Percentiles rank a stretch among this genome's conserved stretches.
phyloP scores from a whole-genome alignment of 495 filamentous ascomycete genomes.

The Xylaria acuta region DNA sequence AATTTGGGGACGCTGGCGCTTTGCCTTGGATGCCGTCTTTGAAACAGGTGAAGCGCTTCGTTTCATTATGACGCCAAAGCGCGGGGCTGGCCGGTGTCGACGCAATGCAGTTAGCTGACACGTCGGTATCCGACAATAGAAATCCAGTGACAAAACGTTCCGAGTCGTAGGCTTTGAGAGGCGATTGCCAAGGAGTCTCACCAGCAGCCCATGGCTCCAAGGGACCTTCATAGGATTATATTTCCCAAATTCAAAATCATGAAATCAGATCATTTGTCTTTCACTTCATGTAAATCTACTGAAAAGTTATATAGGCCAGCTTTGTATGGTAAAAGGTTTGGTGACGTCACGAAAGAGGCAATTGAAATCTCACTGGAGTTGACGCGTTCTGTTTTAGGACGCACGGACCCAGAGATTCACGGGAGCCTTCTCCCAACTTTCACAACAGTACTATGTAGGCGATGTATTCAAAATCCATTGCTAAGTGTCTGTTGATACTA shows the following conservation, averaged over 20 bases:
- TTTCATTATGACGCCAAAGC: conserved; percentile 33
- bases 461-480: background rate
- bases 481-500: background rate
- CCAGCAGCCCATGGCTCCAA: background rate
- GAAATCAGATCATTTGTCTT: background rate
- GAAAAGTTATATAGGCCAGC: background rate
- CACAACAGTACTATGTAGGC: background rate
- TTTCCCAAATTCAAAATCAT: background rate
- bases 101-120: background rate
- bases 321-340: background rate
- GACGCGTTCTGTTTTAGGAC: background rate
- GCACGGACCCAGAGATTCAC: background rate
- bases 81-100: background rate
- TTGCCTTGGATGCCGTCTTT: conserved; percentile 30
- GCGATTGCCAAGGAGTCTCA: conserved; percentile 5
- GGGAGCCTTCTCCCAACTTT: background rate
- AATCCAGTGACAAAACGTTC: background rate
- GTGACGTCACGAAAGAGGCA: conserved; percentile 5
- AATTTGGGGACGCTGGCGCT: conserved; percentile 33
- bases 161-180: background rate
- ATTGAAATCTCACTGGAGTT: conserved; percentile 2
- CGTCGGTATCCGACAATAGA: background rate
- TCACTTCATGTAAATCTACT: background rate
- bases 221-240: background rate
- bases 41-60: conserved; percentile 34